These are phyloP conservation scores for Tetradesmus obliquus DNA, from an alignment of 139 green algal genomes.

Conservation along the genomic window DNA sequence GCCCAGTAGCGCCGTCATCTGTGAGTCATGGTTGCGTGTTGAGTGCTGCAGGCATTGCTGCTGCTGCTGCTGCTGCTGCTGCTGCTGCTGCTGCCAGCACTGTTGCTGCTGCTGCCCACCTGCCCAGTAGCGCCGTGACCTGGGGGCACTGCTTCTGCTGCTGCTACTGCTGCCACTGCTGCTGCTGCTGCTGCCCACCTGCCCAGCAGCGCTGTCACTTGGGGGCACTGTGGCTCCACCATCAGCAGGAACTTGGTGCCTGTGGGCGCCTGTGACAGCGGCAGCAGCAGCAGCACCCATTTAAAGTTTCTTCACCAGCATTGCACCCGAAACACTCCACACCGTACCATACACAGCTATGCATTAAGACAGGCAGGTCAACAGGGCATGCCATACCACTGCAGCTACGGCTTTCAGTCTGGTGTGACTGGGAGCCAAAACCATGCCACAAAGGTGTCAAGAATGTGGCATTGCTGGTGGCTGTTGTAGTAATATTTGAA, in stretches of 20 bases:
- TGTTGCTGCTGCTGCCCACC: background rate
- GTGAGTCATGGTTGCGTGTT: too few species aligned
- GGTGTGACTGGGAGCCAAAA: too few species aligned
- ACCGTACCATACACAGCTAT: too few species aligned
- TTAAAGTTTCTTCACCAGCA: too few species aligned
- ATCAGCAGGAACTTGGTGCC: conserved; percentile 91
- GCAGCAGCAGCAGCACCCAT: too few species aligned
- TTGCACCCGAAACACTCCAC: too few species aligned
- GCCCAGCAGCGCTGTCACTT: conserved; percentile 74
- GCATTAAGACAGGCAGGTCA: too few species aligned
- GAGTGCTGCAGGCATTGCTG: background rate
- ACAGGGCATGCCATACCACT: too few species aligned
- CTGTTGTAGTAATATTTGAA: too few species aligned
- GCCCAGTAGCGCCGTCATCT: background rate
- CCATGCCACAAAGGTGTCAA: too few species aligned
- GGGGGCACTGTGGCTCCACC: conserved; percentile 76
- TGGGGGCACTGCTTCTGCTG: background rate
- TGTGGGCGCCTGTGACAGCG: conserved; percentile 78
- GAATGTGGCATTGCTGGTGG: too few species aligned
- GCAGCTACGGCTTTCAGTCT: too few species aligned
- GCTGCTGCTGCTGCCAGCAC: background rate
- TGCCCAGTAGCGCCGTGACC: background rate
- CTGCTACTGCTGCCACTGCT: background rate
- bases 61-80: background rate
- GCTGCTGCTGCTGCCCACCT: conserved; percentile 43